Evolutionary conservation across 2,329 filamentous ascomycete genomes (phyloP).

Genomic region (Xylaria sp.): DNA sequence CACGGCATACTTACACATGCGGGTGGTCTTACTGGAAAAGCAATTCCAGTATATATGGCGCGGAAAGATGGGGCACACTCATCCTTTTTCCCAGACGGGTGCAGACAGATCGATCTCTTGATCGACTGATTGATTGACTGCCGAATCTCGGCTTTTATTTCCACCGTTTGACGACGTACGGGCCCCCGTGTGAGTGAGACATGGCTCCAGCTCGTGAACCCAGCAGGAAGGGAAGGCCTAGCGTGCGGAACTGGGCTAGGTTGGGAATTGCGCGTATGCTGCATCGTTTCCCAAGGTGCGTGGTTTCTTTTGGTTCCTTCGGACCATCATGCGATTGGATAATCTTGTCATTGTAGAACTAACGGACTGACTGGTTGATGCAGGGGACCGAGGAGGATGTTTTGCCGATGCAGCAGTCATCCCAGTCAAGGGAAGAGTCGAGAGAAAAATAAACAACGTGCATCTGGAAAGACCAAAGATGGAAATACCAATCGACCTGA

Average conservation of each 20-base stretch:
- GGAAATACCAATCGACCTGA: background rate
- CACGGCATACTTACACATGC: background rate
- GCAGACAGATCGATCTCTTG: background rate
- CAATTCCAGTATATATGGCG: background rate
- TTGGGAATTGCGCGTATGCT: background rate
- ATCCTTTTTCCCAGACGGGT: background rate
- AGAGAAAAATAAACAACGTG: background rate
- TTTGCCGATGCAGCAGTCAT: background rate
- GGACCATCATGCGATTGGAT: background rate
- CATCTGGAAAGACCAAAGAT: background rate
- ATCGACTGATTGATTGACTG: too few species aligned
- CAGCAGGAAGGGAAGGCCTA: background rate
- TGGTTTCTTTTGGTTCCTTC: background rate
- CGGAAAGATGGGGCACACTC: background rate
- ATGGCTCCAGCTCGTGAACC: constrained; percentile 6
- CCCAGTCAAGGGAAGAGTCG: too few species aligned
- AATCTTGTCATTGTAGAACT: background rate
- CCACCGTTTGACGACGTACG: background rate
- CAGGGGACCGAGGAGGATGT: background rate
- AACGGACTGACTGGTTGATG: background rate
- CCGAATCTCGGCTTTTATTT: background rate
- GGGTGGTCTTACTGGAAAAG: background rate
- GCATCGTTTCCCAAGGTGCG: constrained; percentile 4
- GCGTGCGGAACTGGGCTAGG: background rate
- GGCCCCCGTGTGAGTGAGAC: background rate